These are phyloP conservation scores for Posidonia oceanica DNA, from an alignment of 116 monocot species.

Conservation along the genomic window DNA sequence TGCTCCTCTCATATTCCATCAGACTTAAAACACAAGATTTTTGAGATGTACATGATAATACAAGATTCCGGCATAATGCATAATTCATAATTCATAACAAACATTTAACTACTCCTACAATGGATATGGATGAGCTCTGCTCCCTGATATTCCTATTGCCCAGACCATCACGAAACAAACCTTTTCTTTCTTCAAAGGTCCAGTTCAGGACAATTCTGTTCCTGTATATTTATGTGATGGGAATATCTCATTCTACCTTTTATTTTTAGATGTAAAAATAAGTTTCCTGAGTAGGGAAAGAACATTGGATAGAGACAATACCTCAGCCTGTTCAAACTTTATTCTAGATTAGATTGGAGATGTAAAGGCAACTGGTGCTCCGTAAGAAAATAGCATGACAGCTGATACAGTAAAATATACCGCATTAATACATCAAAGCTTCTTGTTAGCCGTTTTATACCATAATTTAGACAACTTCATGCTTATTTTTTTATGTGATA, in stretches of 20 bases:
- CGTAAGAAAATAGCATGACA: not conserved
- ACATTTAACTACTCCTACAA: not conserved
- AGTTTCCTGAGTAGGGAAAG: not conserved
- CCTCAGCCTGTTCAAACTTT: not conserved
- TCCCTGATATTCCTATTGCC: slow-evolving; percentile 1
- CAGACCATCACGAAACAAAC: not conserved
- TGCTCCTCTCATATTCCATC: slow-evolving; percentile 22
- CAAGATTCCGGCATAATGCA: not conserved
- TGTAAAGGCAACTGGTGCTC: not conserved
- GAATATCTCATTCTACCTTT: not conserved
- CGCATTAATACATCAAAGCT: not conserved
- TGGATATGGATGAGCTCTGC: slow-evolving; percentile 7
- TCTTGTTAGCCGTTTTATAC: not conserved
- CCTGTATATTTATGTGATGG: not conserved
- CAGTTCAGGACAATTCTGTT: not conserved
- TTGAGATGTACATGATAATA: not conserved
- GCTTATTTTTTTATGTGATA: not conserved
- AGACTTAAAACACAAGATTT: slow-evolving; percentile 28
- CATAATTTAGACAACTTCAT: not conserved
- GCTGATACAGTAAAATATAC: too few relatives aligned
- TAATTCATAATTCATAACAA: not conserved
- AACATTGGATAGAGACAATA: not conserved
- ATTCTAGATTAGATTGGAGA: not conserved
- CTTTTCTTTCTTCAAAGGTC: not conserved
- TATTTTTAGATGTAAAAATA: not conserved